Evolutionary conservation across 2,329 filamentous ascomycete species (phyloP), one percentile per base, ranked within the genome.

Genomic region (Tolypocladium nubicola): DNA sequence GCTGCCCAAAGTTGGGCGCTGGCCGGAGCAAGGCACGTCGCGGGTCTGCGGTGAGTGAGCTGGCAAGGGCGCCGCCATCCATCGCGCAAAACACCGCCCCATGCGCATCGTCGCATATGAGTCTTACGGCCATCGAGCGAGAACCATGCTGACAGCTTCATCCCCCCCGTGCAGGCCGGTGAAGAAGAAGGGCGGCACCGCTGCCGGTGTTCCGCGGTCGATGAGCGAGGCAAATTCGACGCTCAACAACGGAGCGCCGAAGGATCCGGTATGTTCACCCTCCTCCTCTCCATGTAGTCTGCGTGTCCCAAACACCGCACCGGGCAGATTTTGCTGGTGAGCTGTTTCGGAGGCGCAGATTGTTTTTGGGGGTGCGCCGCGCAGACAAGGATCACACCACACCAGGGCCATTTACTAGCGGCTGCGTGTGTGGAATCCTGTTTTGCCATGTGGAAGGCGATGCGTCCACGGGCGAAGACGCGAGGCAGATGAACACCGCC

Each of bases 151-250:
- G 39, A 33, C 26, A 40, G 16, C 53, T 43, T 21, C 47, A 13
- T 35, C 2, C 16, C 14, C 13, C 23, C 45, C 3, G 16, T 21
- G 53, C 68, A 92, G 88, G 63, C 88, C 88, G 13, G 68, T 74
- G 50, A 92, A 92, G 76, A 90, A 88, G 75, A 87, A 86, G 71
- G 79, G 79, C 60, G 82, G 84, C 64, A 82, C 83, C 62, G 81
- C 84, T 64, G 86, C 85, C 69, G 88, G 87, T 66, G 79, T 89
- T 68, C 81, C 86, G 67, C 82, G 83, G 66, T 73, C 78, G 64
- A 79, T 79, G 75, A 84, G 83, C 71, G 85, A 86, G 71, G 79
- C 82, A 63, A 81, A 78, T 71, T 82, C 81, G 68, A 83, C 85
- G 63, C 74, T 80, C 38, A 77, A 79, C 68, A 83, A 80, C 72